phyloP scores from a whole-genome alignment of 1,284 basidiomycete species.

The Pholiota adiposa region DNA sequence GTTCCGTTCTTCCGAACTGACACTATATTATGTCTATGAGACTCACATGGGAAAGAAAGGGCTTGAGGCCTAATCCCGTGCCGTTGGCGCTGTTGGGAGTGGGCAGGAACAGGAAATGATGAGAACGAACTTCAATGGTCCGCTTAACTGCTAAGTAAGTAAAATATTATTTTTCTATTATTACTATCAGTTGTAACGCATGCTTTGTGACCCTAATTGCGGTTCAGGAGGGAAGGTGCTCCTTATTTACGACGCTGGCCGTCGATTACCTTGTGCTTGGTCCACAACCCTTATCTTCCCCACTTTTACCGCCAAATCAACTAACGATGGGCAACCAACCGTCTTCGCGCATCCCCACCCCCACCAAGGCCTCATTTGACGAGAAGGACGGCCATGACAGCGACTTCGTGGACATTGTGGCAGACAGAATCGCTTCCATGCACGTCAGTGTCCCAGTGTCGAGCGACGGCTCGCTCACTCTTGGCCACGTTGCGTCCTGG shows the following conservation, averaged over 20 bases:
- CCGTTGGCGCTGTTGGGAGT: too few species aligned
- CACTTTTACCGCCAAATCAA: conserved; percentile 3
- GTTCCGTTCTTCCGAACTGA: neutral
- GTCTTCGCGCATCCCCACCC: conserved; percentile 39
- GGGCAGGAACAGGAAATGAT: too few species aligned
- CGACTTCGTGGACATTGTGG: conserved; percentile 20
- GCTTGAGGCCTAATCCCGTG: too few species aligned
- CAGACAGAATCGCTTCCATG: conserved; percentile 32
- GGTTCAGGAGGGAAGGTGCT: conserved; percentile 1
- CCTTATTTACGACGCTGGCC: conserved; percentile 23
- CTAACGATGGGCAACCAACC: conserved; percentile 54
- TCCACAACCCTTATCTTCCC: conserved; percentile 9
- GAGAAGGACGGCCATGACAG: conserved; percentile 31
- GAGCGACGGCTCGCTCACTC: conserved; percentile 62
- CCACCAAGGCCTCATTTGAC: conserved; percentile 32
- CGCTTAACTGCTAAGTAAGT: conserved; percentile 18
- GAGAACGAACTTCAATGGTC: neutral
- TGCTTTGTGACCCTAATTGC: conserved; percentile 3
- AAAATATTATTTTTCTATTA: conserved; percentile 16
- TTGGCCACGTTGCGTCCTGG: conserved; percentile 66
- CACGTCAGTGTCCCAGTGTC: conserved; percentile 41
- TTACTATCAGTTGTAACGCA: conserved; percentile 19
- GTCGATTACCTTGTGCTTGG: conserved; percentile 11
- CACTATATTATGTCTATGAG: too few species aligned
- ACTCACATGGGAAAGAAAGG: too few species aligned